Base-by-base conservation (phyloP, 1,284 basidiomycete genomes). In the Pterula multifida region DNA sequence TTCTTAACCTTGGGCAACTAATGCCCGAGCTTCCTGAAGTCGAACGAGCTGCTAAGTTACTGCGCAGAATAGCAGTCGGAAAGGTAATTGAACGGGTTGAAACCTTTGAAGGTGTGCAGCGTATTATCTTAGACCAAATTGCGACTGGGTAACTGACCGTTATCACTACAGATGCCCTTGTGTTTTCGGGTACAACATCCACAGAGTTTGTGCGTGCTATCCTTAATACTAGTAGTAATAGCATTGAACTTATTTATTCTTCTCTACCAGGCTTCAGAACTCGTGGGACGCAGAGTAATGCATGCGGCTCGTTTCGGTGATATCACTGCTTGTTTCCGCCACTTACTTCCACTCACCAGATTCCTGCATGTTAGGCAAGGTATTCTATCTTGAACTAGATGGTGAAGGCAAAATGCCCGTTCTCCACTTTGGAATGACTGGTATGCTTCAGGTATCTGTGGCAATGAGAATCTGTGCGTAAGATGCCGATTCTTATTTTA, bases 391-490 rank as follows among this genome's bases (percentile, higher is more conserved):
- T n/a, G 70, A 72, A 42, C 69, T 90, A 0, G 75, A 78, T 36
- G 85, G 84, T 2, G 56, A 69, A 21, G 84, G 84, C 0, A 69
- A 70, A 58, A 65, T 76, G 55, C 86, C 85, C 2, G 80, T 89
- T 3, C 67, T 89, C 52, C 86, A 90, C 61, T 86, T 90, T 56
- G 87, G 87, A 1, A 90, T 90, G 87, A 89, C 85, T 2, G 86
- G 87, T 6, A 81, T 82, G 79, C 69, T 90, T 32, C 80, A 85
- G 67, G 83, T 84, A 54, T 51, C 62, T 53, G 45, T 17, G n/a
- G 49, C 25, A 21, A n/a, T 49, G 24, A 21, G 28, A 19, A 19
- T 11, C 22, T 48, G 48, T 28, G 46, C 24, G 23, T 25, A 21
- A 1, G 48, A 25, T 25, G 12, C 35, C 13, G 46, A 36, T 26